Base-by-base conservation (phyloP, 2,329 filamentous ascomycete genomes). In the Nothopassalora personata region DNA sequence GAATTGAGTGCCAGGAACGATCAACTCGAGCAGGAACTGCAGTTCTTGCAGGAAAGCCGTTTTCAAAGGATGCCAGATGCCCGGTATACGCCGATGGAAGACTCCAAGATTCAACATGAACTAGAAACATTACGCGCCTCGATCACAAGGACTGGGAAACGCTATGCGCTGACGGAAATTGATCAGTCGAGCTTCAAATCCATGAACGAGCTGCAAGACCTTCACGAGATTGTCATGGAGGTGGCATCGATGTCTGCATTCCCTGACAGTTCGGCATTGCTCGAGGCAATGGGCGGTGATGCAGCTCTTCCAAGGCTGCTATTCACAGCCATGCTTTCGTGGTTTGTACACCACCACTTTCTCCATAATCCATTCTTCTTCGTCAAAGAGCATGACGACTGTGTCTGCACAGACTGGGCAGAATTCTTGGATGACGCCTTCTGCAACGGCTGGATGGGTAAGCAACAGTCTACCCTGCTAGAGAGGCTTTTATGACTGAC, bases 321-420 rank as follows among this genome's bases (percentile, higher is more conserved):
- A 9, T 36, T 60, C 31, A 60, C 58, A 4, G 58, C 28, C 33
- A 30, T 60, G 15, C 53, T 60, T 5, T 60, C 58, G 15, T 46
- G 53, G n/a, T 45, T 47, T 4, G 39, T 60, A 9, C 58, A 60
- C 31, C 23, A 28, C 11, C 9, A 30, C 8, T 31, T 53, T 9
- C 28, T 60, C 9, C 31, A 31, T 4, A 50, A 60, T 45, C 58
- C 58, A 27, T 60, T 60, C 39, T 60, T 56, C 47, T 60, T 60
- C 58, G 28, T 50, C 19, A 19, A 19, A 4, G 47, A 52, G 7
- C 27, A 45, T 19, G 6, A 43, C 11, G 36, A 46, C 1, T 4
- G 13, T 10, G 27, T 10, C 7, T 13, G 27, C 39, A 47, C 43
- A 23, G 53, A 28, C 19, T 54, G 53, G 53, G 36, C 36, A 10